Percentiles rank a stretch among this genome's conserved stretches.
Evolutionary conservation across 1,139 yeast genomes (phyloP).

Genomic region (Geotrichum candidum): DNA sequence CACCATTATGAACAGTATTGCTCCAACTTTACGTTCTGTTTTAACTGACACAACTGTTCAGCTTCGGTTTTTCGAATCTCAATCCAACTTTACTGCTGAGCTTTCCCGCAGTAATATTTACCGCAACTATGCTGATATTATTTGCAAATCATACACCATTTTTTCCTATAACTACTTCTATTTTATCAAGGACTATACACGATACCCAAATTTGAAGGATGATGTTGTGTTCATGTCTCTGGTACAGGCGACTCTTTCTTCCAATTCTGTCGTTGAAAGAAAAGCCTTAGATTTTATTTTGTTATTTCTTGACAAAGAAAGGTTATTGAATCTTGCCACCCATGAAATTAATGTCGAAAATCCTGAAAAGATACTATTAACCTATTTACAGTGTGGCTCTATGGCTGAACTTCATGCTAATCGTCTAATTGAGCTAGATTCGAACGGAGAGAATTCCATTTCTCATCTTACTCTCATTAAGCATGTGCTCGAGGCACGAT

Average conservation of each 20-base stretch:
- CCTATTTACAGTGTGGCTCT: slow-evolving; percentile 10
- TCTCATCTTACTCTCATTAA: slow-evolving; percentile 27
- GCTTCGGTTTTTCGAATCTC: slow-evolving; percentile 17
- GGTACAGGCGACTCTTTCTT: slow-evolving; percentile 10
- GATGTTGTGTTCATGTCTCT: slow-evolving; percentile 12
- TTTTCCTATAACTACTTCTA: slow-evolving; percentile 23
- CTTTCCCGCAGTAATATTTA: slow-evolving; percentile 11
- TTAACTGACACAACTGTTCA: slow-evolving; percentile 15
- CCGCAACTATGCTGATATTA: slow-evolving; percentile 6
- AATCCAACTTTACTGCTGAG: slow-evolving; percentile 17
- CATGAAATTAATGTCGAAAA: slow-evolving; percentile 3
- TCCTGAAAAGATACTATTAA: not conserved
- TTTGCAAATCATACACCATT: slow-evolving; percentile 20
- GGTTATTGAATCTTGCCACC: not conserved
- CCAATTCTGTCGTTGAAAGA: slow-evolving; percentile 9
- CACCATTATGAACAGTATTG: slow-evolving; percentile 3
- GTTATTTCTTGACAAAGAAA: slow-evolving; percentile 9
- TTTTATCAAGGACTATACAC: slow-evolving; percentile 22
- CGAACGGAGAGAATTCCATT: slow-evolving; percentile 21
- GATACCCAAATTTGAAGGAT: slow-evolving; percentile 13
- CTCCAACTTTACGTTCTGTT: not conserved
- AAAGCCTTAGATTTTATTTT: slow-evolving; percentile 6
- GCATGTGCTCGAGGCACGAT: slow-evolving; percentile 22
- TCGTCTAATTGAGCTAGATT: slow-evolving; percentile 4
- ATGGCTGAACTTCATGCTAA: slow-evolving; percentile 16